Evolutionary conservation across 805 yeast species (phyloP).

Genomic region (Saturnispora besseyi): DNA sequence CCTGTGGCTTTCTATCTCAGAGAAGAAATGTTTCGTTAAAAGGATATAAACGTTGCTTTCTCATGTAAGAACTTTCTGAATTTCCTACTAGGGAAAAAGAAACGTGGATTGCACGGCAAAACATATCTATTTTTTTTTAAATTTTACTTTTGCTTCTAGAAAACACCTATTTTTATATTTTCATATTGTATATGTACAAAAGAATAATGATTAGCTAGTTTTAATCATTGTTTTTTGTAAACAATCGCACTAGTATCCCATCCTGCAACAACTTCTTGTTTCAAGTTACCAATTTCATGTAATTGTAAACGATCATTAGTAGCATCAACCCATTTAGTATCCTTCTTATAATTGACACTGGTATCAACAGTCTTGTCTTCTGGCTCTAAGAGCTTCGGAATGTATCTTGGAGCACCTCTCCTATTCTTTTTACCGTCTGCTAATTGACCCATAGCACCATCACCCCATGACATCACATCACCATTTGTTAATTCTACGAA

Average conservation of each 20-base stretch:
- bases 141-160: neutral
- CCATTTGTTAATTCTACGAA: conserved; percentile 51
- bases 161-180: neutral
- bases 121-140: neutral
- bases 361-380: neutral
- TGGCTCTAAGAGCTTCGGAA: conserved; percentile 57
- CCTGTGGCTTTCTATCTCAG: neutral
- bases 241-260: conserved; percentile 8
- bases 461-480: conserved; percentile 76
- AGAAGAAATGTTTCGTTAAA: neutral
- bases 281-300: neutral
- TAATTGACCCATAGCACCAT: conserved; percentile 71
- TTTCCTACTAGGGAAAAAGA: neutral
- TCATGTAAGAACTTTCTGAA: neutral
- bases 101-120: neutral
- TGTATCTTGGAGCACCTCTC: conserved; percentile 40
- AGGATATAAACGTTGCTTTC: neutral
- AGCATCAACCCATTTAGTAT: neutral
- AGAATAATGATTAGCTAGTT: neutral
- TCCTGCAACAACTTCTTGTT: conserved; percentile 8
- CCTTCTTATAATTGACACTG: neutral
- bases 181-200: neutral
- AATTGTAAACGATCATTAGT: conserved; percentile 1
- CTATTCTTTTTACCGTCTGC: conserved; percentile 73
- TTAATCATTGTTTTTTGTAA: conserved; percentile 1